Evolutionary conservation across 495 filamentous ascomycete species (phyloP).

Genomic region (Letharia lupina): DNA sequence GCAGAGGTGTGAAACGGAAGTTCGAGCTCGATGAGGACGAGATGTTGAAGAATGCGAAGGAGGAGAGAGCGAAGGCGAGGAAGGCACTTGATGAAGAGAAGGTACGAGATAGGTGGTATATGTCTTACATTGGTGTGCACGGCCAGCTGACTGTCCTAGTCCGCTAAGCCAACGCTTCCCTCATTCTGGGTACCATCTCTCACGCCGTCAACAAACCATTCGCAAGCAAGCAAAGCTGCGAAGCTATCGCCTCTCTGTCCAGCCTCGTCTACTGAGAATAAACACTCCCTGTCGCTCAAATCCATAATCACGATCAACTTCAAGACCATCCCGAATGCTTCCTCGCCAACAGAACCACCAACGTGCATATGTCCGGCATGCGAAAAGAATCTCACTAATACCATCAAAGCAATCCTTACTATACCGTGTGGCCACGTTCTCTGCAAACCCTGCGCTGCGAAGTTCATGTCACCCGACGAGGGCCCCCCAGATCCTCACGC

Average conservation of each 20-base stretch:
- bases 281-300: conserved; percentile 77
- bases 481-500: conserved; percentile 57
- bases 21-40: conserved; percentile 81
- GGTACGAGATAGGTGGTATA: conserved; percentile 33
- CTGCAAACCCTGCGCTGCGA: conserved; percentile 77
- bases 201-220: conserved; percentile 55
- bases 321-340: conserved; percentile 48
- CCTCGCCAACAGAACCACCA: conserved; percentile 38
- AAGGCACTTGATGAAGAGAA: conserved; percentile 66
- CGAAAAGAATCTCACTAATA: conserved; percentile 74
- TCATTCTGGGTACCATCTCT: conserved; percentile 93
- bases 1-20: conserved; percentile 55
- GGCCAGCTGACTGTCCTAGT: conserved; percentile 24
- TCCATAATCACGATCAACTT: conserved; percentile 73
- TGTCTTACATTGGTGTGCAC: background rate
- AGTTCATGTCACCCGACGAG: conserved; percentile 67
- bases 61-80: conserved; percentile 61
- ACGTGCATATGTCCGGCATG: conserved; percentile 78
- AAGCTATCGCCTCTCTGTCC: conserved; percentile 77
- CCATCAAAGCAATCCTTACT: conserved; percentile 75
- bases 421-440: conserved; percentile 93
- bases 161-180: conserved; percentile 63
- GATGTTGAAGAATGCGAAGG: conserved; percentile 57
- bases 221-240: conserved; percentile 46
- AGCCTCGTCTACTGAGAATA: conserved; percentile 56